Evolutionary conservation across 2,329 filamentous ascomycete species (phyloP), one percentile per base, ranked within the genome.

Genomic region (Scedosporium aurantiacum): DNA sequence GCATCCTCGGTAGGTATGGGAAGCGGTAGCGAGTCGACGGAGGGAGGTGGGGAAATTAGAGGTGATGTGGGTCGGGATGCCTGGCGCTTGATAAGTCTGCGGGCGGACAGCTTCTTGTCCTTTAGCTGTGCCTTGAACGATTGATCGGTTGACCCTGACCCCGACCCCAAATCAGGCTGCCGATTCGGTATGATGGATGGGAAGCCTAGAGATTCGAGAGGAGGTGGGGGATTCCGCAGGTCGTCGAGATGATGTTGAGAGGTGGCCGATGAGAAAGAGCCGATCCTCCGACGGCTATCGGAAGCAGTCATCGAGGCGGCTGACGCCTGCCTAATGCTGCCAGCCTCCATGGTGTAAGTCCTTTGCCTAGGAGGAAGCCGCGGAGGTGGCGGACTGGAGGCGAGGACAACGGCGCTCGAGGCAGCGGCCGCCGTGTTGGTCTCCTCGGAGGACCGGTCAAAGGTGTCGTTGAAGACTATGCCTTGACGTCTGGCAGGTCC

Each of bases 1-100:
- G 87, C 84, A 72, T 91, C 87, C 21, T 82, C 80, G 3, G 85
- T 86, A 41, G 82, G 80, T 57, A 87, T 76, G 2, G 85, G 84
- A 25, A 81, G 71, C 2, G 81, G 79, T 2, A 87, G 71, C 4
- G 83, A 84, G 69, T 87, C 84, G 63, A 86, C 77, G 4, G 80
- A 83, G 1, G 82, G 83, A 7, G 78, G 77, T 4, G 77, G 75
- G 1, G 81, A 79, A 54, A 79, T 72, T 59, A 81, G 71, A 3
- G 84, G 84, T 1, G 83, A 86, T 1, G 79, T 80, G 8, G 83
- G 82, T n/a, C 82, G 79, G 4, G 81, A 80, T 1, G 78, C 76
- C 32, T 76, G 74, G 27, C 80, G 78, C 70, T 85, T 86, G 62
- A 82, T 74, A 12, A 85, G 73, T 54, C 82, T 79, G 63, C 78